Conservation (phyloP, 192 early-diverging fungal genomes). For the Backusella circina region DNA sequence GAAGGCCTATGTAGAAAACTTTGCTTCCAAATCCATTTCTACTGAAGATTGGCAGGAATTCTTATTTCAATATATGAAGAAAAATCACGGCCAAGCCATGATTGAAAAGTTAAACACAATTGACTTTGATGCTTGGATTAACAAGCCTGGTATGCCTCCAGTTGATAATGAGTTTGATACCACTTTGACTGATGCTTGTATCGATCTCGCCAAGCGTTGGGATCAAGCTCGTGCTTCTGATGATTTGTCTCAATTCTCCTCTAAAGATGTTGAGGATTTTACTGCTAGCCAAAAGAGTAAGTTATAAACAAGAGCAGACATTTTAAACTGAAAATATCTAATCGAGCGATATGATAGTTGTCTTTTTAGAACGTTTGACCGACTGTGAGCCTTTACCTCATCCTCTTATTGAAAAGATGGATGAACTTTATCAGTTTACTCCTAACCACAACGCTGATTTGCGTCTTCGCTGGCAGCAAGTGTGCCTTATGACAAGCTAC, state of each 20-base stretch:
- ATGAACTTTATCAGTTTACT: slow-evolving; percentile 69
- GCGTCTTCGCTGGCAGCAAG: slow-evolving; percentile 79
- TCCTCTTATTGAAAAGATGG: slow-evolving; percentile 60
- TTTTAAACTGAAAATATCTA: not conserved
- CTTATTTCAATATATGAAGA: slow-evolving; percentile 76
- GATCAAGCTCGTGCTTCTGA: slow-evolving; percentile 50
- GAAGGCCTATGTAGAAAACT: slow-evolving; percentile 75
- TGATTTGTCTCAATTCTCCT: slow-evolving; percentile 52
- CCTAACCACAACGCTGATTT: slow-evolving; percentile 79
- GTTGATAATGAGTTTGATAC: slow-evolving; percentile 83
- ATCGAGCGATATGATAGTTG: slow-evolving; percentile 41
- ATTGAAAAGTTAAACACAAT: slow-evolving; percentile 70
- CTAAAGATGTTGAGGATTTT: slow-evolving; percentile 65
- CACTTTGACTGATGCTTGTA: slow-evolving; percentile 77
- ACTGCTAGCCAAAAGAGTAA: slow-evolving; percentile 66
- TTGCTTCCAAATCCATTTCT: slow-evolving; percentile 85
- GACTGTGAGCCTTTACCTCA: slow-evolving; percentile 62
- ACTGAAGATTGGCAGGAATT: slow-evolving; percentile 86
- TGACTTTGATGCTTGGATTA: slow-evolving; percentile 91
- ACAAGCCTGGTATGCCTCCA: slow-evolving; percentile 86
- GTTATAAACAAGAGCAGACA: not conserved
- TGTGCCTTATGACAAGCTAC: slow-evolving; percentile 78
- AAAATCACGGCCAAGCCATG: slow-evolving; percentile 60
- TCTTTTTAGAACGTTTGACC: slow-evolving; percentile 77
- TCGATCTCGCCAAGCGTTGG: slow-evolving; percentile 78